These are phyloP conservation scores for Trichoderma polysporum DNA, from an alignment of 2,329 filamentous ascomycete genomes.

Conservation along the genomic window DNA sequence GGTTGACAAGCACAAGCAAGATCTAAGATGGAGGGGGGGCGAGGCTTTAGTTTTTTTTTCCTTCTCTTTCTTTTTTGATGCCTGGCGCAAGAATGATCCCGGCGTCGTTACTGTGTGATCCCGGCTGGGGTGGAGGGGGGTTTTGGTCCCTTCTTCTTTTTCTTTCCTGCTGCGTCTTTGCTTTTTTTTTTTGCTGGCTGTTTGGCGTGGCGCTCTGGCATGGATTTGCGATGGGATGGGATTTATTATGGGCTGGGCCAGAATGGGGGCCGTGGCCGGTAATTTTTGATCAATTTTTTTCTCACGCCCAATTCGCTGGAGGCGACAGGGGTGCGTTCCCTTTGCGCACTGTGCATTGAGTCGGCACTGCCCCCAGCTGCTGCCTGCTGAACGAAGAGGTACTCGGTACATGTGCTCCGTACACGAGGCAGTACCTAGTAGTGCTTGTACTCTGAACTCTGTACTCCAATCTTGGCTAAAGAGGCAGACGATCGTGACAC, in stretches of 20 bases:
- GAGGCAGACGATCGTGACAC: neutral
- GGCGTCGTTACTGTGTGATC: neutral
- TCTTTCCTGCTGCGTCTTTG: neutral
- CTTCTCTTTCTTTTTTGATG: neutral
- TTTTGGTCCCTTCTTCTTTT: neutral
- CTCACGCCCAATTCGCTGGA: constrained; percentile 3
- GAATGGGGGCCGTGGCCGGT: neutral
- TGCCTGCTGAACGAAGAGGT: neutral
- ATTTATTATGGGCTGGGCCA: constrained; percentile 13
- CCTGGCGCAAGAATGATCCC: neutral
- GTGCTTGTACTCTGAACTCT: neutral
- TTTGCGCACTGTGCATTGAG: neutral
- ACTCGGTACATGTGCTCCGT: neutral
- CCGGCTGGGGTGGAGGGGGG: neutral
- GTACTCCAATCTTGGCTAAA: neutral
- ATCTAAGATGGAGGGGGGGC: constrained; percentile 16
- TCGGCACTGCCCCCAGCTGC: constrained; percentile 16
- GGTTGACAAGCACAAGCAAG: constrained; percentile 18
- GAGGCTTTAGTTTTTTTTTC: neutral
- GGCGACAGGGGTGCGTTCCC: neutral
- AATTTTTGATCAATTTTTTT: neutral
- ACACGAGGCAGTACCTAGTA: neutral
- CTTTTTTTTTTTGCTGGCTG: neutral
- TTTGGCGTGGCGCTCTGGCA: neutral
- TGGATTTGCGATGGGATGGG: constrained; percentile 9